phyloP scores from a whole-genome alignment of 2,329 filamentous ascomycete species.

The Hypoxylon sp. region DNA sequence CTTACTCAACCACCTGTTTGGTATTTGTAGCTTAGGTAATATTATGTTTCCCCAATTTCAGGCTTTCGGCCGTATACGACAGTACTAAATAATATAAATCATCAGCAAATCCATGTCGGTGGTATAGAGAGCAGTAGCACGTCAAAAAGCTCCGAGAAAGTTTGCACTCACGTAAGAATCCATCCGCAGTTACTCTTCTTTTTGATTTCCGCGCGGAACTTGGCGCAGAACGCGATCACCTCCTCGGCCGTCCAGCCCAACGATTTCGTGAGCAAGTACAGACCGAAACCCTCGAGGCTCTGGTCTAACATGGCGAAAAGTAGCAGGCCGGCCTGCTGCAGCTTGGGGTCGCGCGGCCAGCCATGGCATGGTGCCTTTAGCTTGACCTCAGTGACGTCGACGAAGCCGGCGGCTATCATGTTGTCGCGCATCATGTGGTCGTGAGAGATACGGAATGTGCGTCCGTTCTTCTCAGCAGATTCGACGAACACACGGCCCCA shows the following conservation, averaged over 20 bases:
- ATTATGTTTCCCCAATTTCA: constrained; percentile 10
- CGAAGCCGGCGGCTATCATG: constrained; percentile 59
- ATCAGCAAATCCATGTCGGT: not conserved
- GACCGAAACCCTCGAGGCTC: constrained; percentile 28
- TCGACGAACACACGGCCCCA: constrained; percentile 56
- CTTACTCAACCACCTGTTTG: not conserved
- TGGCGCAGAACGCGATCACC: constrained; percentile 22
- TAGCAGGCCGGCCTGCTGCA: constrained; percentile 59
- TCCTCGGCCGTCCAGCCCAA: constrained; percentile 29
- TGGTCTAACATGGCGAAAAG: constrained; percentile 32
- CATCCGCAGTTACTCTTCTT: constrained; percentile 32
- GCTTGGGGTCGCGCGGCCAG: constrained; percentile 61
- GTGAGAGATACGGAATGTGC: constrained; percentile 57
- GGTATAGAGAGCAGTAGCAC: not conserved
- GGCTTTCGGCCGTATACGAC: constrained; percentile 33
- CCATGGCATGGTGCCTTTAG: constrained; percentile 63
- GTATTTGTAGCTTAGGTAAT: not conserved
- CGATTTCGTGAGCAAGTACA: constrained; percentile 27
- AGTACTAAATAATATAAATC: constrained; percentile 10
- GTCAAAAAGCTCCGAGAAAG: not conserved
- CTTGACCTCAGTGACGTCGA: constrained; percentile 57
- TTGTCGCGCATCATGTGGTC: constrained; percentile 56
- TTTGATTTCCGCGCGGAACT: constrained; percentile 26
- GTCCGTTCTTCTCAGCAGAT: constrained; percentile 50
- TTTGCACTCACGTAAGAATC: constrained; percentile 29